phyloP scores from a whole-genome alignment of 257 asterid genomes.

The Nicotiana obtusifolia region DNA sequence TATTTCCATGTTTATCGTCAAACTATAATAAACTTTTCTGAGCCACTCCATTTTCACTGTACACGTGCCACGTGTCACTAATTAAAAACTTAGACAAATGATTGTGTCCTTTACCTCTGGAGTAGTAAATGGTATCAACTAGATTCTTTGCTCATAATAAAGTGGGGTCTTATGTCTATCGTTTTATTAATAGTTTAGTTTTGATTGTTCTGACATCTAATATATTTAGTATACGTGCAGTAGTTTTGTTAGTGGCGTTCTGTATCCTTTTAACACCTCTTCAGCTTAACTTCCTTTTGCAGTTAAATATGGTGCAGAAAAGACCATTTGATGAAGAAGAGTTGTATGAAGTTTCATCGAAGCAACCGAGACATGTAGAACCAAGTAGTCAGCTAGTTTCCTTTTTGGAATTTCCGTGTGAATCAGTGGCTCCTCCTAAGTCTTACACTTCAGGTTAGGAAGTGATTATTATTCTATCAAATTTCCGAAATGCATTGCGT shows the following conservation, averaged over 20 bases:
- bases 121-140: background rate
- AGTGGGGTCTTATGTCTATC: background rate
- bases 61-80: background rate
- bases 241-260: background rate
- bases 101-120: background rate
- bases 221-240: background rate
- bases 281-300: conserved; percentile 7
- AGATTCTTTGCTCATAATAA: background rate
- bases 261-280: background rate
- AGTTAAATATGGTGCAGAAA: conserved; percentile 47
- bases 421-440: conserved; percentile 9
- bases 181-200: background rate
- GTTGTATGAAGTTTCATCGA: conserved; percentile 23
- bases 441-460: conserved; percentile 26
- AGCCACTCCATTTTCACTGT: conserved; percentile 5
- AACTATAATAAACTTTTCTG: background rate
- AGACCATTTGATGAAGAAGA: conserved; percentile 32
- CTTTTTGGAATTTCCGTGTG: conserved; percentile 29
- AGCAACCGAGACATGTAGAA: conserved; percentile 40
- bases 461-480: background rate
- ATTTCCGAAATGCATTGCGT: background rate
- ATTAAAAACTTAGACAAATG: background rate
- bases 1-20: background rate
- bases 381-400: conserved; percentile 25
- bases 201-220: background rate